Evolutionary conservation across 164 flowering plant genomes (phyloP).

Genomic region (Chimonanthus salicifolius): DNA sequence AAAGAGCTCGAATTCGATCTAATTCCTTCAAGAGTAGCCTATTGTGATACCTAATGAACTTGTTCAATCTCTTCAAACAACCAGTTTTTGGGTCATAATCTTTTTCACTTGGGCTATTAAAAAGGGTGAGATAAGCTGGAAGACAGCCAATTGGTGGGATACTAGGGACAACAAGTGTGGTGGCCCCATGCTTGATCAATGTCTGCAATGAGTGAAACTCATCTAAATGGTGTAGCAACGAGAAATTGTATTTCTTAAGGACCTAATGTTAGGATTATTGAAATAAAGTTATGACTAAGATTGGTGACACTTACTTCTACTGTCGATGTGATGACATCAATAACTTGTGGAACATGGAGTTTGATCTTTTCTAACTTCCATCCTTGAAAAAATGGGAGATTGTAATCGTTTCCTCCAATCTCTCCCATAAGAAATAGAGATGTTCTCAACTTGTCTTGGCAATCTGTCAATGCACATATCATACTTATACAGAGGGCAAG

Average conservation of each 20-base stretch:
- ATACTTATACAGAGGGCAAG: not conserved
- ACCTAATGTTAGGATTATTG: not conserved
- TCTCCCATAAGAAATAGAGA: slow-evolving; percentile 34
- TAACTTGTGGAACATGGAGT: slow-evolving; percentile 19
- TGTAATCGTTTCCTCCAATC: slow-evolving; percentile 37
- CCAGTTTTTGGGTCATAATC: slow-evolving; percentile 30
- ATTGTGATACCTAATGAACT: slow-evolving; percentile 26
- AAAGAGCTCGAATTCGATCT: too few relatives aligned
- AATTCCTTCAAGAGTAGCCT: too few relatives aligned
- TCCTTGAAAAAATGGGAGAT: slow-evolving; percentile 17
- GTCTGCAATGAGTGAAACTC: slow-evolving; percentile 2
- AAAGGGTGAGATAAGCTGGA: slow-evolving; percentile 11
- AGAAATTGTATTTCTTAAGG: not conserved
- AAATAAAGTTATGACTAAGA: not conserved
- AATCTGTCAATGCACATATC: slow-evolving; percentile 10
- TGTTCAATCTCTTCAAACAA: slow-evolving; percentile 28
- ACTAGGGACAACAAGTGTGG: slow-evolving; percentile 30
- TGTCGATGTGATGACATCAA: slow-evolving; percentile 15
- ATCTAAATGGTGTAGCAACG: not conserved
- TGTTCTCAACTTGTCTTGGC: slow-evolving; percentile 9
- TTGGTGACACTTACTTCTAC: slow-evolving; percentile 17
- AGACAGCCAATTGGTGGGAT: slow-evolving; percentile 31
- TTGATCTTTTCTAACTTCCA: slow-evolving; percentile 13
- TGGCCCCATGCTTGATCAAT: slow-evolving; percentile 29
- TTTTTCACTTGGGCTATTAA: slow-evolving; percentile 3